phyloP scores from a whole-genome alignment of 179 eudicot genomes.

The Beta macrorhiza region DNA sequence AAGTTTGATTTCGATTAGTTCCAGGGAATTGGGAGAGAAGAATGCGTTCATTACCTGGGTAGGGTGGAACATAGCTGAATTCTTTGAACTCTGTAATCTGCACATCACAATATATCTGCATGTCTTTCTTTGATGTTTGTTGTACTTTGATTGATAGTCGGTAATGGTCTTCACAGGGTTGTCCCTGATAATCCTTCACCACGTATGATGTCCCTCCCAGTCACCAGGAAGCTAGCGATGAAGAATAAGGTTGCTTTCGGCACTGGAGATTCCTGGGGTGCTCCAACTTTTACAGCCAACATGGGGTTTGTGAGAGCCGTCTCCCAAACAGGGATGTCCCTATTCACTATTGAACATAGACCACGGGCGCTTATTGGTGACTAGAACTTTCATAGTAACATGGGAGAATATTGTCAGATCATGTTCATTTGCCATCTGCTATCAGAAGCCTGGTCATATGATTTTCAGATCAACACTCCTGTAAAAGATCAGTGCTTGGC shows the following conservation, averaged over 20 bases:
- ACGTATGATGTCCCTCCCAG: slow-evolving; percentile 72
- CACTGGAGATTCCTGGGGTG: slow-evolving; percentile 76
- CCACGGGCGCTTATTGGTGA: slow-evolving; percentile 84
- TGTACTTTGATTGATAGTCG: slow-evolving; percentile 8
- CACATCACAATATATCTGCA: neutral
- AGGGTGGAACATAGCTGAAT: too few relatives aligned
- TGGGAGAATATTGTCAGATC: neutral
- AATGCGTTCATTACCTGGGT: neutral
- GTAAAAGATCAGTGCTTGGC: neutral
- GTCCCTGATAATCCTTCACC: slow-evolving; percentile 74
- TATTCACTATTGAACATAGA: slow-evolving; percentile 68
- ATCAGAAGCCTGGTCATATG: neutral
- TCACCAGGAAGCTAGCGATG: slow-evolving; percentile 77
- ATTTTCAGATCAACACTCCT: neutral
- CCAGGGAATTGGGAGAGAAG: neutral
- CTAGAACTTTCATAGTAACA: slow-evolving; percentile 22
- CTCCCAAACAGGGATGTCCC: slow-evolving; percentile 84
- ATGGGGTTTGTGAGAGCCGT: slow-evolving; percentile 90
- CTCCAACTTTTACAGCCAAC: slow-evolving; percentile 88
- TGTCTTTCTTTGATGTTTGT: neutral
- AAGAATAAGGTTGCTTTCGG: slow-evolving; percentile 92
- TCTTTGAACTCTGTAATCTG: neutral
- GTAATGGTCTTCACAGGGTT: slow-evolving; percentile 45
- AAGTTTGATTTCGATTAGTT: neutral
- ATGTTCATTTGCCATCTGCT: neutral